phyloP scores from a whole-genome alignment of 192 early-diverging fungal genomes.

The Coemansia sp. region DNA sequence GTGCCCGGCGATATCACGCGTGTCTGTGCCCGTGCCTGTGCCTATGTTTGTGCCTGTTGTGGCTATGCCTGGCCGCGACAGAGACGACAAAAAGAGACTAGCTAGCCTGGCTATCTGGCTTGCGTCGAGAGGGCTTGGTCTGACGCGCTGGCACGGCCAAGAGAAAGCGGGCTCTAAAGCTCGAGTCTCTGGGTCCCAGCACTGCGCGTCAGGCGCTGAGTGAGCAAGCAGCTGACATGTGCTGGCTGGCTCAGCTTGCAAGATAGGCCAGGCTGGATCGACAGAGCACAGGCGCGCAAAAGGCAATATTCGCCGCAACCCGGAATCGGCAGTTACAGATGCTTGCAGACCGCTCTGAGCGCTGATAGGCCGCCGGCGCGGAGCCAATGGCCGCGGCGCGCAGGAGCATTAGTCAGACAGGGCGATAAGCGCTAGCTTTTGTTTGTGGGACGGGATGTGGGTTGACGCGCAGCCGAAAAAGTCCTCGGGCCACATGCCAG shows the following conservation, averaged over 20 bases:
- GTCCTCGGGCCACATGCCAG: not conserved
- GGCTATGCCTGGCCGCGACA: no score
- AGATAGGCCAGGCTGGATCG: not conserved
- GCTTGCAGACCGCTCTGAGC: not conserved
- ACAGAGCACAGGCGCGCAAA: slow-evolving; percentile 1
- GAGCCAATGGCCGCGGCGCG: not conserved
- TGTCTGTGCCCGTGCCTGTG: no score
- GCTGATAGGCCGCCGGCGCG: not conserved
- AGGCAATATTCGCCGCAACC: slow-evolving; percentile 1
- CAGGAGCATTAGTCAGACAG: not conserved
- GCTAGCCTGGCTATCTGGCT: no score
- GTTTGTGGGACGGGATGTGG: not conserved
- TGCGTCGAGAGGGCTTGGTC: not conserved
- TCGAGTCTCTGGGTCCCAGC: no score
- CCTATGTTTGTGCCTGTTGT: no score
- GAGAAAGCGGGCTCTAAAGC: no score
- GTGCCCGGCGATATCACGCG: no score
- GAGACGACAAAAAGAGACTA: no score
- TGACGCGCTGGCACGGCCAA: not conserved
- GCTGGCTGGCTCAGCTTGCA: not conserved
- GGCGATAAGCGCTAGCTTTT: not conserved
- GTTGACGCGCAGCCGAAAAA: not conserved
- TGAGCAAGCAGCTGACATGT: not conserved
- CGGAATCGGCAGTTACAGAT: not conserved
- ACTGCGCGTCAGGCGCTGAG: not conserved